Evolutionary conservation across 164 flowering plant genomes (phyloP), one percentile per base, ranked within the genome.

Genomic region (Tetracentron sinense): DNA sequence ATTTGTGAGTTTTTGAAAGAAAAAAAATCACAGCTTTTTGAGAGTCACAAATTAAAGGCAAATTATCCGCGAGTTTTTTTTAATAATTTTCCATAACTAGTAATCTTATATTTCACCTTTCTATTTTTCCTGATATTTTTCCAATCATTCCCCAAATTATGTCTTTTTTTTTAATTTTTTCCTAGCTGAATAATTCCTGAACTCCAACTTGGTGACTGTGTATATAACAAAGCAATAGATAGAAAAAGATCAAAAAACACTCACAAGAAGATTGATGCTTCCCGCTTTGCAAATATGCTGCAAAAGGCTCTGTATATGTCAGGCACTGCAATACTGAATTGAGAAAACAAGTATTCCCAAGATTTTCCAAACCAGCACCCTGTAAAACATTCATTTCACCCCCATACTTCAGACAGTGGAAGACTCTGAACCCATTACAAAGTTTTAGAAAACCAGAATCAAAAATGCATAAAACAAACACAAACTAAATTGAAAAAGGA

Each of bases 311-410:
- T 2, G 97, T 95, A 58, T 95, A 88, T 2, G 99, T 95, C 70
- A 95, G 72, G 67, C 99, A 95, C 63, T 92, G 99, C 66, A 95
- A 67, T n/a, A 95, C 99, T 2, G 99, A 90, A 75, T 95, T 95
- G 38, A 95, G 88, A 61, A 82, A 95, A 75, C 99, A 95, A 47
- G 99, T 92, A 60, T 89, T 95, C 53, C 99, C 97, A 48, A 92
- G 86, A 76, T 95, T 95, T 55, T 83, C 78, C 76, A 95, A 68
- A 46, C 99, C 97, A 70, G 99, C 99, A 35, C 99, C 99, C 99
- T 95, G 89, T 38, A 66, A 65, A 53, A 54, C 68, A 65, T 54
- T 50, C 67, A 50, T 60, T 22, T 28, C 47, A 48, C 6, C 27
- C n/a, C 2, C 25, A 26, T 26, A 12, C 5, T 26, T 10, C 8